Evolutionary conservation across 331 rosid genomes (phyloP).

Genomic region (Cucumis variabilis): DNA sequence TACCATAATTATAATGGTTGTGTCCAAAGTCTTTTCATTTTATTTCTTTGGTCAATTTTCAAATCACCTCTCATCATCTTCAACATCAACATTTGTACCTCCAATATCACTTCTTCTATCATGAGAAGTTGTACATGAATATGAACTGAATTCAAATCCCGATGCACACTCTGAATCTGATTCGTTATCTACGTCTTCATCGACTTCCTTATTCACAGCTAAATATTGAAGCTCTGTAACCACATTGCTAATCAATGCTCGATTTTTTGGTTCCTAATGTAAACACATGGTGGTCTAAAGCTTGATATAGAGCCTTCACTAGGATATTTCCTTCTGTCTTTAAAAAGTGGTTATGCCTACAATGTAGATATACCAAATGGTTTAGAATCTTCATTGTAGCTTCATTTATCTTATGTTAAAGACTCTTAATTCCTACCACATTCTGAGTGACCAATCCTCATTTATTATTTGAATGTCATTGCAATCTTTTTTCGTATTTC

Average conservation of each 20-base stretch:
- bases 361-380: background rate
- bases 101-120: constrained; percentile 26
- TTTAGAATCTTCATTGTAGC: background rate
- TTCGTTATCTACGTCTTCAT: constrained; percentile 22
- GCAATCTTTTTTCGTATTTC: no score
- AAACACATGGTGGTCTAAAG: constrained; percentile 96
- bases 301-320: constrained; percentile 75
- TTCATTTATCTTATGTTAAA: no score
- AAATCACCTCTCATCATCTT: constrained; percentile 33
- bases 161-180: background rate
- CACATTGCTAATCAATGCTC: constrained; percentile 84
- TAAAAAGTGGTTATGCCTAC: constrained; percentile 79
- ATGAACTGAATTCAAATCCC: background rate
- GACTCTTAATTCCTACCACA: no score
- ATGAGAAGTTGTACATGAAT: constrained; percentile 15
- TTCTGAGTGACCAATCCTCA: no score
- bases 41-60: background rate
- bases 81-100: constrained; percentile 15
- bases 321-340: constrained; percentile 68
- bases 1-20: background rate
- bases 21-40: background rate
- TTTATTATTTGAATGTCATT: no score
- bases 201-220: constrained; percentile 37
- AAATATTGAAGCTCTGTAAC: constrained; percentile 76
- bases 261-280: constrained; percentile 68